A percentile compares a stretch with the other conserved stretches of the same genome.
These are phyloP conservation scores for Dothiorella sarmentorum DNA, from an alignment of 2,329 filamentous ascomycete species.

Conservation along the genomic window DNA sequence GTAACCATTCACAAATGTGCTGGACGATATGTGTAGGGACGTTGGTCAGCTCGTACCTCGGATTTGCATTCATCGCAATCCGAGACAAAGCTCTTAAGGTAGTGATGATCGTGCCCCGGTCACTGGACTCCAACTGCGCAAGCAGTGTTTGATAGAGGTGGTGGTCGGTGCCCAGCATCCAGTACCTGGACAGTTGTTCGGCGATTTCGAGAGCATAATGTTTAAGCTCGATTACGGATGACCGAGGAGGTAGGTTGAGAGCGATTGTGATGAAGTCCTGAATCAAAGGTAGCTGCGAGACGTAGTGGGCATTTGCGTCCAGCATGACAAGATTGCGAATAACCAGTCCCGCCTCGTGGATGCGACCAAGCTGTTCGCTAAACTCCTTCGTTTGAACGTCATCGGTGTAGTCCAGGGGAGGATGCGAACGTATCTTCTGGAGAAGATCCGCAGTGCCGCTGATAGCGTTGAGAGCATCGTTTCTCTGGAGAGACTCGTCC, in stretches of 20 bases:
- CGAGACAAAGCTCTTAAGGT: constrained; percentile 77
- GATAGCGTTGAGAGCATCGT: constrained; percentile 61
- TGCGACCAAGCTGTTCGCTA: constrained; percentile 66
- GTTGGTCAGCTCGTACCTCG: constrained; percentile 62
- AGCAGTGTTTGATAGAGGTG: constrained; percentile 76
- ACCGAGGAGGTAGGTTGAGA: constrained; percentile 69
- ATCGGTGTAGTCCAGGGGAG: constrained; percentile 58
- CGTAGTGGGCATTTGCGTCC: constrained; percentile 79
- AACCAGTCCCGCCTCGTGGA: constrained; percentile 83
- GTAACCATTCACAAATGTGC: constrained; percentile 67
- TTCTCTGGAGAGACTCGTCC: constrained; percentile 47
- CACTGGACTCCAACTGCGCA: constrained; percentile 51
- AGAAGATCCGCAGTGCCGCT: constrained; percentile 69
- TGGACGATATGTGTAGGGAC: constrained; percentile 65
- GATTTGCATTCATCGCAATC: constrained; percentile 73
- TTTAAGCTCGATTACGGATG: constrained; percentile 76
- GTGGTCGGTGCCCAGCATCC: constrained; percentile 68
- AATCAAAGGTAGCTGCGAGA: constrained; percentile 70
- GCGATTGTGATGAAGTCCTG: constrained; percentile 81
- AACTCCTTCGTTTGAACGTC: constrained; percentile 71
- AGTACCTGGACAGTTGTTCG: constrained; percentile 82
- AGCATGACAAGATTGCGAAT: constrained; percentile 96
- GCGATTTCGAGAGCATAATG: constrained; percentile 89
- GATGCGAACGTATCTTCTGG: constrained; percentile 64
- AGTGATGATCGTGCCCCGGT: constrained; percentile 78